Percentiles rank a stretch among this genome's conserved stretches.
Conservation (phyloP, 768 basidiomycete species). For the Tricholoma bakamatsutake region DNA sequence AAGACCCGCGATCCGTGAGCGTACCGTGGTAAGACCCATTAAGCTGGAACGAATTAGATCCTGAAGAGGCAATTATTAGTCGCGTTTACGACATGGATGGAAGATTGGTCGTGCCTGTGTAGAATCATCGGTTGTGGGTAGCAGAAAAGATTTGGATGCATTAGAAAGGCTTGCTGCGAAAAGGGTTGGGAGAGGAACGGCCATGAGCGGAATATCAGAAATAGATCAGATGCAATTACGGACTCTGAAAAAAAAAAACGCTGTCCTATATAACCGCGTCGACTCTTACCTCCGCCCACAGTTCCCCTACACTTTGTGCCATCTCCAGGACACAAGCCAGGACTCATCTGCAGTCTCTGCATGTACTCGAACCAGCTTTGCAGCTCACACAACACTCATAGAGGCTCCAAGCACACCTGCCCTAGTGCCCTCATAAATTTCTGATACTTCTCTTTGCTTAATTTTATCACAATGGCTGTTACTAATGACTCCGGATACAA, state of each 20-base stretch:
- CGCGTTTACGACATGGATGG: neutral
- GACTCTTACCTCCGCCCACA: neutral
- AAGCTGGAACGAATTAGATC: conserved; percentile 51
- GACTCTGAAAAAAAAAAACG: conserved; percentile 3
- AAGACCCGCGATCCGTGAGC: conserved; percentile 49
- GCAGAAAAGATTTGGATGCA: conserved; percentile 32
- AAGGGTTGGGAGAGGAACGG: conserved; percentile 32
- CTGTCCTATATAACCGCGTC: neutral
- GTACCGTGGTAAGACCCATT: conserved; percentile 48
- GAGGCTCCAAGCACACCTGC: conserved; percentile 81
- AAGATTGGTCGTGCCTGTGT: conserved; percentile 31
- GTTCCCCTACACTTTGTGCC: neutral
- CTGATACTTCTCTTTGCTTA: conserved; percentile 29
- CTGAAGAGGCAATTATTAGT: conserved; percentile 27
- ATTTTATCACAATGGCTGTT: conserved; percentile 42
- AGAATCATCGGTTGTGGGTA: conserved; percentile 36
- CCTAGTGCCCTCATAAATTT: conserved; percentile 56
- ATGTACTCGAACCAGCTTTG: conserved; percentile 96
- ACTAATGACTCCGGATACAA: conserved; percentile 59
- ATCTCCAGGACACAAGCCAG: neutral
- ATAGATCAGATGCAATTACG: neutral
- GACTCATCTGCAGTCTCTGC: conserved; percentile 49
- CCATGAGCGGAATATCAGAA: conserved; percentile 1
- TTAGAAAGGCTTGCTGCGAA: conserved; percentile 29
- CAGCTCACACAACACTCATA: conserved; percentile 81